These are phyloP conservation scores for Cryptomeria japonica DNA, from an alignment of 75 land plant species.

Conservation along the genomic window DNA sequence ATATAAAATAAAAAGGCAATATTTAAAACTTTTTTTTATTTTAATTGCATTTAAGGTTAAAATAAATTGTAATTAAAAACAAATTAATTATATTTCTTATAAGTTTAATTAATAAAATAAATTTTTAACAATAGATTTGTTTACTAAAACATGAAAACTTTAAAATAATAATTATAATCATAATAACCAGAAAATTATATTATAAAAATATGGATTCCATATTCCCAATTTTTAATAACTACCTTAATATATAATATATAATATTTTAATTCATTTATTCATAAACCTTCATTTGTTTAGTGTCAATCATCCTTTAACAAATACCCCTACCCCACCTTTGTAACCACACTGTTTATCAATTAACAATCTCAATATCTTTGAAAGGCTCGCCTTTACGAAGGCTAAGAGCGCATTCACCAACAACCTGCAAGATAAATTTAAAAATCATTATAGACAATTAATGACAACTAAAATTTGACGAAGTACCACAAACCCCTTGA, in stretches of 20 bases:
- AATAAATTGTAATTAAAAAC: not conserved
- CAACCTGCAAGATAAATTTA: constrained; percentile 35
- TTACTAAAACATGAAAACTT: not conserved
- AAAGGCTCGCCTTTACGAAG: constrained; percentile 53
- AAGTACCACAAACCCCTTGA: not conserved
- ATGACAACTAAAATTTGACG: not conserved
- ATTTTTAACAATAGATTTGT: not conserved
- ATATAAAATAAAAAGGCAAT: too few species aligned
- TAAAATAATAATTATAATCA: too few species aligned
- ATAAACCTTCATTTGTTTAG: too few species aligned
- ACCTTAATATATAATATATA: too few species aligned
- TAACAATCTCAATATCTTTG: constrained; percentile 67
- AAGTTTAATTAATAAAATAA: not conserved
- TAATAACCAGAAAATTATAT: too few species aligned
- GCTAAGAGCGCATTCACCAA: constrained; percentile 71
- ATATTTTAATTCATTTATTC: too few species aligned
- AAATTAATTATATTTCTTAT: not conserved
- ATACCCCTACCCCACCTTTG: too few species aligned
- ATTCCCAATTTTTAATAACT: too few species aligned
- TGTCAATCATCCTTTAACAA: too few species aligned
- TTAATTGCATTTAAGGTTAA: not conserved
- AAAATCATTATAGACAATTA: not conserved
- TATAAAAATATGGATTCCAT: too few species aligned
- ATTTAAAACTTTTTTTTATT: too few species aligned
- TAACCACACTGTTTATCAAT: constrained; percentile 25